Conservation (phyloP, 352 stramenopile species). For the Sclerospora graminicola region DNA sequence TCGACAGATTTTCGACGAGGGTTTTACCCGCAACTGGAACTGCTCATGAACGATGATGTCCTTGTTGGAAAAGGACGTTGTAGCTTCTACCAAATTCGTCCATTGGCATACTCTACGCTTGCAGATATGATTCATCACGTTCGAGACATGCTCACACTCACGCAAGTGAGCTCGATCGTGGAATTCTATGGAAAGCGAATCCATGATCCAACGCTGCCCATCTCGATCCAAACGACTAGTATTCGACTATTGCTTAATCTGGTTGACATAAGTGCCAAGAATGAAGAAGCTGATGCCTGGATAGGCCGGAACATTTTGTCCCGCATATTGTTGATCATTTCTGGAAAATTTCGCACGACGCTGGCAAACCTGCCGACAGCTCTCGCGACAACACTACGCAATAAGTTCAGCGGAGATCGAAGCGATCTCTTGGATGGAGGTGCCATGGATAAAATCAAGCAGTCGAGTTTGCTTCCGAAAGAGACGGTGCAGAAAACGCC, state of each 20-base stretch:
- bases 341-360: conserved; percentile 91
- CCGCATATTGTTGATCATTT: conserved; percentile 88
- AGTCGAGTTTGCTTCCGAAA: conserved; percentile 67
- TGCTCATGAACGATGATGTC: conserved; percentile 93
- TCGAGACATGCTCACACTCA: conserved; percentile 88
- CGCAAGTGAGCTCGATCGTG: conserved; percentile 92
- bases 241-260: conserved; percentile 95
- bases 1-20: conserved; percentile 95
- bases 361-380: conserved; percentile 59
- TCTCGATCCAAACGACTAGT: conserved; percentile 94
- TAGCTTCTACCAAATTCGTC: conserved; percentile 86
- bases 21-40: conserved; percentile 92
- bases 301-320: conserved; percentile 86
- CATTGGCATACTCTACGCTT: conserved; percentile 94
- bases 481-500: conserved; percentile 33
- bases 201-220: conserved; percentile 87
- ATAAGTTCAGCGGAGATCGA: conserved; percentile 27
- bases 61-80: conserved; percentile 83
- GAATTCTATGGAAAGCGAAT: conserved; percentile 91
- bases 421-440: conserved; percentile 71
- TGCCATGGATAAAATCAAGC: conserved; percentile 83
- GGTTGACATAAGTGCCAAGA: conserved; percentile 95
- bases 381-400: conserved; percentile 43
- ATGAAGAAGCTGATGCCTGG: conserved; percentile 84
- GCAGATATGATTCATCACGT: conserved; percentile 98